These are phyloP conservation scores for Aspergillus sclerotiicarbonarius DNA, from an alignment of 495 filamentous ascomycete genomes.

Conservation along the genomic window DNA sequence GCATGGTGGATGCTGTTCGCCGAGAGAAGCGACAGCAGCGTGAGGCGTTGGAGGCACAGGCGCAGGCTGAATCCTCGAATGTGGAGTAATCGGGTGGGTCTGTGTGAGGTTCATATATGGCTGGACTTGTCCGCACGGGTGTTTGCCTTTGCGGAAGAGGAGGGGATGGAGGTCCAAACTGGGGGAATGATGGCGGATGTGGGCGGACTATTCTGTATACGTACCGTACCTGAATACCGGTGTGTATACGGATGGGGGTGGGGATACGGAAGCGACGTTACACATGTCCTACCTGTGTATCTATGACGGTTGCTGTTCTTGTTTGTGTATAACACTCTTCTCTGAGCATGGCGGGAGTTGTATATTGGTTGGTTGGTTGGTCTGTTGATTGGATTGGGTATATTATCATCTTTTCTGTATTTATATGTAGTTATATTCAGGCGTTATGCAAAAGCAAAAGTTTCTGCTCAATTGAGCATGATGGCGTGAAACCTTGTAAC, in stretches of 20 bases:
- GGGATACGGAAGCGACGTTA: conserved; percentile 13
- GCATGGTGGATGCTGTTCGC: conserved; percentile 40
- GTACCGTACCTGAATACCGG: neutral
- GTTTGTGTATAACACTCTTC: conserved; percentile 38
- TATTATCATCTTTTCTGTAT: conserved; percentile 1
- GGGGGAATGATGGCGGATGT: conserved; percentile 5
- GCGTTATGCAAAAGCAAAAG: neutral
- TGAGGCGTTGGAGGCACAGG: conserved; percentile 48
- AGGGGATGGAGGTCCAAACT: neutral
- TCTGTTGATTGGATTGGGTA: conserved; percentile 6
- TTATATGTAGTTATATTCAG: neutral
- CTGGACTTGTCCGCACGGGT: neutral
- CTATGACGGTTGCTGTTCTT: conserved; percentile 7
- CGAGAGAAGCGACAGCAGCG: conserved; percentile 57
- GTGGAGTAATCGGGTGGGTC: conserved; percentile 18
- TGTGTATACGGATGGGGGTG: conserved; percentile 1
- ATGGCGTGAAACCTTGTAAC: neutral
- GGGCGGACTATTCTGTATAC: neutral
- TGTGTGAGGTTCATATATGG: neutral
- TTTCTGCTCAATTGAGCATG: neutral
- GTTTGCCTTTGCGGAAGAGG: neutral
- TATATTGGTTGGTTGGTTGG: conserved; percentile 8
- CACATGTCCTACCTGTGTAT: conserved; percentile 17
- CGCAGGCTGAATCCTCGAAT: conserved; percentile 27
- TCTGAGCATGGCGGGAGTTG: conserved; percentile 38